Percentiles rank a stretch among this genome's conserved stretches.
Conservation (phyloP, 345 rosid genomes). For the Anastatica hierochuntica region DNA sequence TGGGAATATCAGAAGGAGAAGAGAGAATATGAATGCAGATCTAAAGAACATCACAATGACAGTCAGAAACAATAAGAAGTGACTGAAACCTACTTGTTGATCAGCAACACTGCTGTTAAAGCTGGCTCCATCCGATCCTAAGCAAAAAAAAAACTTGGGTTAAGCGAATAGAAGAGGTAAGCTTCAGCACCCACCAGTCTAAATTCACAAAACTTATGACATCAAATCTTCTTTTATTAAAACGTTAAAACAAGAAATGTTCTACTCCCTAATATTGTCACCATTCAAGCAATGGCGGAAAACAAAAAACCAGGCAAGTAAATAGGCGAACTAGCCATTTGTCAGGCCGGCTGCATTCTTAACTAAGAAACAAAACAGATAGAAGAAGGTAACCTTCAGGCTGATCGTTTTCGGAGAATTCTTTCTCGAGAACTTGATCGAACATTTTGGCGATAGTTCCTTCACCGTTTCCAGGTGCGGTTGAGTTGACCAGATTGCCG, state of each 20-base stretch:
- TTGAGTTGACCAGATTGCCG: slow-evolving; percentile 66
- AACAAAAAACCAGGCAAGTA: too few relatives aligned
- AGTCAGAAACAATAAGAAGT: slow-evolving; percentile 1
- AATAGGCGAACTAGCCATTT: too few relatives aligned
- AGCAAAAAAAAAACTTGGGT: slow-evolving; percentile 1
- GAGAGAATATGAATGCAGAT: neutral
- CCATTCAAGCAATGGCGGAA: too few relatives aligned
- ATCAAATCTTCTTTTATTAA: too few relatives aligned
- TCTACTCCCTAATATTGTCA: too few relatives aligned
- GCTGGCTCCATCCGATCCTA: slow-evolving; percentile 73
- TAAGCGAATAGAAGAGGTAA: neutral
- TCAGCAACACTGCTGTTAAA: slow-evolving; percentile 93
- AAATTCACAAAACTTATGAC: neutral
- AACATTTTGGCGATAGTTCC: slow-evolving; percentile 90
- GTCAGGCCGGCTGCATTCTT: neutral
- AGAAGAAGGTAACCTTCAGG: slow-evolving; percentile 48
- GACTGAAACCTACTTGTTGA: slow-evolving; percentile 59
- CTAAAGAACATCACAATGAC: neutral
- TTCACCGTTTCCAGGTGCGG: slow-evolving; percentile 51
- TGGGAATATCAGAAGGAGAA: slow-evolving; percentile 1
- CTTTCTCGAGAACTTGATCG: slow-evolving; percentile 89
- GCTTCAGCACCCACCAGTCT: slow-evolving; percentile 1
- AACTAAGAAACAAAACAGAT: neutral
- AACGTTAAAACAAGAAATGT: too few relatives aligned
- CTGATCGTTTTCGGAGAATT: slow-evolving; percentile 83